Percentiles rank a stretch among this genome's conserved stretches.
These are phyloP conservation scores for Diaporthe capsici DNA, from an alignment of 2,329 filamentous ascomycete genomes.

Conservation along the genomic window DNA sequence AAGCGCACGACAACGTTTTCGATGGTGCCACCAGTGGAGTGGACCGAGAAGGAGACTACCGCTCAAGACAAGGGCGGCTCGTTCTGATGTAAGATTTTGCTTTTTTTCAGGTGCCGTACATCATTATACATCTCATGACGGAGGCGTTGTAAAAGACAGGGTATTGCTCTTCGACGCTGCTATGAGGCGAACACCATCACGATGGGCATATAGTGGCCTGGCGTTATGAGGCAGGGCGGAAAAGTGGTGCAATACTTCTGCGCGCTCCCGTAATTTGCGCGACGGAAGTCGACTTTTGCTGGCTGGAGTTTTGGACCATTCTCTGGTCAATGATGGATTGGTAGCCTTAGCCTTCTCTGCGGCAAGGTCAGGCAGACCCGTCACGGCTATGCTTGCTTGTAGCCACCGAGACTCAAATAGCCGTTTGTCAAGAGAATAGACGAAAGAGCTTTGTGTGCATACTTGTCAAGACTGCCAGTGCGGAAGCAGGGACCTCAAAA, in stretches of 20 bases:
- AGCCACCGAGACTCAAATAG: slow-evolving; percentile 2
- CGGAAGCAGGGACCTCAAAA: too few relatives aligned
- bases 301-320: not conserved
- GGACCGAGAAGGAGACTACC: not conserved
- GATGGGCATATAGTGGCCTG: not conserved
- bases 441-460: not conserved
- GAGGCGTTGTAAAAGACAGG: slow-evolving; percentile 9
- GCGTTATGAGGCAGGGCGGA: not conserved
- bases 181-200: not conserved
- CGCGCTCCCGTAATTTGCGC: not conserved
- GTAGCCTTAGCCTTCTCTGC: not conserved
- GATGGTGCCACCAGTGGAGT: not conserved
- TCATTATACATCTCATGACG: slow-evolving; percentile 2
- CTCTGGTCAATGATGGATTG: not conserved
- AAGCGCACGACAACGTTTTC: not conserved
- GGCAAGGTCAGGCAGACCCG: not conserved
- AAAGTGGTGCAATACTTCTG: not conserved
- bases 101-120: slow-evolving; percentile 7
- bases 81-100: not conserved
- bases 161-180: not conserved
- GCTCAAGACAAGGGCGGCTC: not conserved
- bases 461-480: not conserved
- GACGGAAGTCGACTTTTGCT: not conserved
- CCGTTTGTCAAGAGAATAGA: not conserved
- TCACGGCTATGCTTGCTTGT: slow-evolving; percentile 5